Percentiles rank a stretch among this genome's conserved stretches.
phyloP scores from a whole-genome alignment of 2,329 filamentous ascomycete species.

The Pyrenochaeta sp. region DNA sequence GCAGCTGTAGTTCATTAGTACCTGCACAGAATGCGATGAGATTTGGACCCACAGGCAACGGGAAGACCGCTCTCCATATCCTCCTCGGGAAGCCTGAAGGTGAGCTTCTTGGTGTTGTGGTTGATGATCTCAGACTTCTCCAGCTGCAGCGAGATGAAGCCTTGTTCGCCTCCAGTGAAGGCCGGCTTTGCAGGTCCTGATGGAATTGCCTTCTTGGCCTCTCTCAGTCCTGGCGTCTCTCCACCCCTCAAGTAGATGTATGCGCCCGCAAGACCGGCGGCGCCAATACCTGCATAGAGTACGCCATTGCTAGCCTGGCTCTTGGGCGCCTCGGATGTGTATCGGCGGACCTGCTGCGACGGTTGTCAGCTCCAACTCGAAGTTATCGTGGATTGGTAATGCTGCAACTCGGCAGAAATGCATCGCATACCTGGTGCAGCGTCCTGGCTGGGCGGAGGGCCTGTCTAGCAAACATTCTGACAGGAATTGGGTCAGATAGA shows the following conservation, averaged over 20 bases:
- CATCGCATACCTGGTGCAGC: constrained; percentile 48
- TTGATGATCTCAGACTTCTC: constrained; percentile 81
- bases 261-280: constrained; percentile 63
- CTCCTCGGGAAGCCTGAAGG: constrained; percentile 84
- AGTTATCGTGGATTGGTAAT: constrained; percentile 22
- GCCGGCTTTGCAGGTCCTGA: constrained; percentile 55
- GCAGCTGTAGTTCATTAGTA: constrained; percentile 60
- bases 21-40: too few species aligned
- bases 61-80: constrained; percentile 84
- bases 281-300: constrained; percentile 67
- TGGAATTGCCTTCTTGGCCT: constrained; percentile 50
- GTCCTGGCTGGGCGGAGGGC: constrained; percentile 52
- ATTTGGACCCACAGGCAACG: constrained; percentile 69
- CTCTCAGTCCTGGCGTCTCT: constrained; percentile 31
- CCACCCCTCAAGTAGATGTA: constrained; percentile 58
- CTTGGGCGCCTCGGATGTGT: constrained; percentile 71
- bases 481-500: constrained; percentile 30
- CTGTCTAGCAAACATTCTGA: constrained; percentile 54
- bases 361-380: constrained; percentile 25
- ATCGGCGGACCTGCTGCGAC: constrained; percentile 70
- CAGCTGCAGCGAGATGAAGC: constrained; percentile 82
- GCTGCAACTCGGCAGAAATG: constrained; percentile 16
- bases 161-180: constrained; percentile 87
- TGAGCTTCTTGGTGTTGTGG: constrained; percentile 93
- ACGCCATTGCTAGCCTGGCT: constrained; percentile 52